These are phyloP conservation scores for Fusarium nodosum DNA, from an alignment of 2,329 filamentous ascomycete genomes.

Conservation along the genomic window DNA sequence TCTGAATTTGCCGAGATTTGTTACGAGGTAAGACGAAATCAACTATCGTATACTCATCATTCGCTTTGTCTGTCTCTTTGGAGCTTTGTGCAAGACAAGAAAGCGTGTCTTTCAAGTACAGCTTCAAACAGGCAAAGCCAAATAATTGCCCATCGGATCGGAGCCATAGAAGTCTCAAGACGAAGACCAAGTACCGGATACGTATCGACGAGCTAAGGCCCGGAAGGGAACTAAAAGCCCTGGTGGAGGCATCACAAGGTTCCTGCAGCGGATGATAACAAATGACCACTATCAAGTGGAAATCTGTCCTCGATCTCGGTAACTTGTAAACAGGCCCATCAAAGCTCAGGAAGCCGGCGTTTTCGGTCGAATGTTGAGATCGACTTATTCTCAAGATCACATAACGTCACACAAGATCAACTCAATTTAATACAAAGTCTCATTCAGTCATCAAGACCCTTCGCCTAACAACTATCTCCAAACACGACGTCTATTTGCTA, in stretches of 20 bases:
- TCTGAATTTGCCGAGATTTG: constrained; percentile 11
- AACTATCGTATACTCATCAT: not conserved
- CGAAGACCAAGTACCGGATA: not conserved
- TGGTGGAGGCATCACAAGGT: constrained; percentile 25
- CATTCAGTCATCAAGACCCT: constrained; percentile 50
- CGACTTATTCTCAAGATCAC: not conserved
- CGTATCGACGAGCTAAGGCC: constrained; percentile 8
- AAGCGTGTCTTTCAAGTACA: not conserved
- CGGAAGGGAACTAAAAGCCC: constrained; percentile 21
- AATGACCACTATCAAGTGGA: constrained; percentile 18
- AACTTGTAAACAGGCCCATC: constrained; percentile 2
- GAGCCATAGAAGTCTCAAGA: not conserved
- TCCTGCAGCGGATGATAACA: constrained; percentile 12
- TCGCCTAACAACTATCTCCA: constrained; percentile 34
- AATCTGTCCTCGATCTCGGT: constrained; percentile 24
- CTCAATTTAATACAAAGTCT: constrained; percentile 41
- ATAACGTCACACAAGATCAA: not conserved
- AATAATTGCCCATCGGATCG: not conserved
- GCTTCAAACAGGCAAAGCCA: not conserved
- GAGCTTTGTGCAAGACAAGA: not conserved
- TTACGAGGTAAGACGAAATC: not conserved
- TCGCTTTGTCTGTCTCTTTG: not conserved
- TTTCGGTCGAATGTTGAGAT: not conserved
- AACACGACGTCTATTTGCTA: constrained; percentile 45
- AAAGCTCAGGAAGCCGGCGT: not conserved